These are phyloP conservation scores for Backusella tuberculispora DNA, from an alignment of 192 early-diverging fungal species.

Conservation along the genomic window DNA sequence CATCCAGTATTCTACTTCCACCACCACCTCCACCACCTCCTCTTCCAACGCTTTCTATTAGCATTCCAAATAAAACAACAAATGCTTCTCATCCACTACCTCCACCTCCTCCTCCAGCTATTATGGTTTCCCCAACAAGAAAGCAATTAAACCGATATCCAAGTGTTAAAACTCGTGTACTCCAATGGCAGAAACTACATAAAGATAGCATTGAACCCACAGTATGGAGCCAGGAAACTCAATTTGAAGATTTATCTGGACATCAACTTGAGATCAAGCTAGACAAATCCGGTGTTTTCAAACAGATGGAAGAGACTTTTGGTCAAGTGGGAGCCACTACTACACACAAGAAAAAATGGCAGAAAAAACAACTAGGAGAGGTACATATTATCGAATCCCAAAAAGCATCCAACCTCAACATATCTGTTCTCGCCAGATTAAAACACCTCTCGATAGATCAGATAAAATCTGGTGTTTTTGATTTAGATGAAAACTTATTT, in stretches of 20 bases:
- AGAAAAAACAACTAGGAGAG: background rate
- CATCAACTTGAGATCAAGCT: slow-evolving; percentile 10
- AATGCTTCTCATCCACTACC: background rate
- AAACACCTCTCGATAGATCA: background rate
- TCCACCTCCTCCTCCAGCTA: background rate
- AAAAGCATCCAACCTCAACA: slow-evolving; percentile 1
- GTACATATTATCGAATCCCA: background rate
- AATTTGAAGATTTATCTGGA: background rate
- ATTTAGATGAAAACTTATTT: background rate
- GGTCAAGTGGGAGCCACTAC: slow-evolving; percentile 20
- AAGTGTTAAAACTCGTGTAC: slow-evolving; percentile 31
- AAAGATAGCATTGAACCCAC: slow-evolving; percentile 28
- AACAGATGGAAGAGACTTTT: slow-evolving; percentile 32
- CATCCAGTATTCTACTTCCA: background rate
- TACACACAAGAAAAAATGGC: background rate
- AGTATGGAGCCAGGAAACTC: slow-evolving; percentile 20
- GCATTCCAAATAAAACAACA: background rate
- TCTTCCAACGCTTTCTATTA: slow-evolving; percentile 26
- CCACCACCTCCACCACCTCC: slow-evolving; percentile 21
- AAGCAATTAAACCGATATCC: slow-evolving; percentile 30
- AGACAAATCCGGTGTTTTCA: slow-evolving; percentile 31
- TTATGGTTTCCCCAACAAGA: slow-evolving; percentile 24
- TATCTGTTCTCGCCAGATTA: background rate
- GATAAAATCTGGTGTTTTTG: background rate
- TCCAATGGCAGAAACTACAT: slow-evolving; percentile 41